These are phyloP conservation scores for Marsdenia floribunda DNA, from an alignment of 257 asterid species.

Conservation along the genomic window DNA sequence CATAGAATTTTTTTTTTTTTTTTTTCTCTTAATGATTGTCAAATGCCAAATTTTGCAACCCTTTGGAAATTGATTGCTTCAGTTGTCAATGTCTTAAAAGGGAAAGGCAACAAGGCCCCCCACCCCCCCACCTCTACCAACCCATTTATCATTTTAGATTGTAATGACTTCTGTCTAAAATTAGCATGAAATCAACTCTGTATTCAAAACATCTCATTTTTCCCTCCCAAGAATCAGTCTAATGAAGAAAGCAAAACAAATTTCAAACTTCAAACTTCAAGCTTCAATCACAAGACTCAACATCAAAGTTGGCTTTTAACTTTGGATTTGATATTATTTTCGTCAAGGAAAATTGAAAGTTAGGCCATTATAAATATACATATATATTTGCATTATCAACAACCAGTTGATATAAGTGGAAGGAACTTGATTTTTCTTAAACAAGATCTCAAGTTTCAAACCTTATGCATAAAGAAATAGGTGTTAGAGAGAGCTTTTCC, in stretches of 20 bases:
- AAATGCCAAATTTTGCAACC: neutral
- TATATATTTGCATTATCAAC: too few relatives aligned
- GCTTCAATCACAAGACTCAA: neutral
- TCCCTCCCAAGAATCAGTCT: neutral
- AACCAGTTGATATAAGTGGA: too few relatives aligned
- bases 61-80: neutral
- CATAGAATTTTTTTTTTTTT: neutral
- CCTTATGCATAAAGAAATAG: too few relatives aligned
- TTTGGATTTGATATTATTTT: too few relatives aligned
- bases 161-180: neutral
- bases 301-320: too few relatives aligned
- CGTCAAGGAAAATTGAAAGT: too few relatives aligned
- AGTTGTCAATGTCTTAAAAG: neutral
- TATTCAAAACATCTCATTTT: neutral
- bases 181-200: neutral
- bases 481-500: too few relatives aligned
- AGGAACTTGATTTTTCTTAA: too few relatives aligned
- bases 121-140: too few relatives aligned
- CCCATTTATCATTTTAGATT: neutral
- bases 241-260: neutral
- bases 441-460: too few relatives aligned
- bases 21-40: neutral
- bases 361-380: too few relatives aligned
- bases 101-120: neutral
- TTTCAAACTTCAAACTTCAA: neutral